phyloP scores from a whole-genome alignment of 495 filamentous ascomycete genomes.

The Saxophila tyrrhenica region DNA sequence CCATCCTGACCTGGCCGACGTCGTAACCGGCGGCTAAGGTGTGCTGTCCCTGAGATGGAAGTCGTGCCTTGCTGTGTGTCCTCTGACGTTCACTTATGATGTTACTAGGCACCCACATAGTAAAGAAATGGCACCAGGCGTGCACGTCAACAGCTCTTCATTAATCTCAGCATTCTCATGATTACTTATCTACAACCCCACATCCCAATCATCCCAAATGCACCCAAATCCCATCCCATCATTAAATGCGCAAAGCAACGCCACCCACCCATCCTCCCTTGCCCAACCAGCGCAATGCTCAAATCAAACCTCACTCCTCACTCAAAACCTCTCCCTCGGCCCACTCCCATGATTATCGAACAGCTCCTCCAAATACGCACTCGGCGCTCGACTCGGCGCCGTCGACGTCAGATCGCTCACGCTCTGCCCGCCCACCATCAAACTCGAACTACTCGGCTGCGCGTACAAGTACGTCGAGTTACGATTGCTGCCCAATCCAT shows the following conservation, averaged over 20 bases:
- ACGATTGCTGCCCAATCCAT: not conserved
- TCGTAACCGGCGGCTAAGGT: no score
- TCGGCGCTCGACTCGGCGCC: slow-evolving; percentile 57
- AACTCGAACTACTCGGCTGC: slow-evolving; percentile 14
- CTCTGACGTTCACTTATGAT: no score
- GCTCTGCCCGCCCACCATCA: slow-evolving; percentile 24
- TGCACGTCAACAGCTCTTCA: not conserved
- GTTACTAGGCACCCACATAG: no score
- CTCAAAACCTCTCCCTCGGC: slow-evolving; percentile 26
- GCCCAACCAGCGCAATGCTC: no score
- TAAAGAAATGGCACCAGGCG: not conserved
- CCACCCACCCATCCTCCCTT: not conserved
- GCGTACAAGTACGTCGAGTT: slow-evolving; percentile 4
- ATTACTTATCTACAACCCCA: not conserved
- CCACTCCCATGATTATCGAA: slow-evolving; percentile 55
- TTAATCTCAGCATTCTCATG: not conserved
- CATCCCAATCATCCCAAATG: not conserved
- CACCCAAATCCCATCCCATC: not conserved
- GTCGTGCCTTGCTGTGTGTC: no score
- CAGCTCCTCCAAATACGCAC: slow-evolving; percentile 85
- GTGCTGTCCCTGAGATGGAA: no score
- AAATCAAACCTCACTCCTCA: no score
- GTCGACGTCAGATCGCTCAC: slow-evolving; percentile 28
- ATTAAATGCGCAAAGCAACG: not conserved
- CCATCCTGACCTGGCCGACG: no score